These are phyloP conservation scores for Colletotrichum orbiculare DNA, from an alignment of 2,329 filamentous ascomycete species.

Conservation along the genomic window DNA sequence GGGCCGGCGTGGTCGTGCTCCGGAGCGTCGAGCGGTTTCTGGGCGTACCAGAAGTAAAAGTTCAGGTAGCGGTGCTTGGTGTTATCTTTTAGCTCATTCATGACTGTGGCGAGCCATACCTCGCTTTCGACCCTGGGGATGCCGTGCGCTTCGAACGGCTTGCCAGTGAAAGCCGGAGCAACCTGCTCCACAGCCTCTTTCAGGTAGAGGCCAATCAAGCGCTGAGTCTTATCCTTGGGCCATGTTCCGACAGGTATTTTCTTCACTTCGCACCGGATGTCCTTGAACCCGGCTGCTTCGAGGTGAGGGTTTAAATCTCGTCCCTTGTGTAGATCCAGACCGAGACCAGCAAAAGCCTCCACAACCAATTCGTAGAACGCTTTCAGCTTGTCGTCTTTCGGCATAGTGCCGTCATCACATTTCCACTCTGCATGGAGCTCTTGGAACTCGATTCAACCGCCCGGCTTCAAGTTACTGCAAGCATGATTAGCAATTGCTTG, in stretches of 20 bases:
- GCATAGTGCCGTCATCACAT: slow-evolving; percentile 59
- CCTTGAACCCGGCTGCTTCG: slow-evolving; percentile 55
- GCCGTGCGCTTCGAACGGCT: slow-evolving; percentile 53
- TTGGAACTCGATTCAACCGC: slow-evolving; percentile 65
- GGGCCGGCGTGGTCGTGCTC: background rate
- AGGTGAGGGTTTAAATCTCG: slow-evolving; percentile 49
- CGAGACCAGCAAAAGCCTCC: slow-evolving; percentile 43
- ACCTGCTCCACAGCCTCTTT: slow-evolving; percentile 54
- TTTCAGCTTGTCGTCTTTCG: slow-evolving; percentile 50
- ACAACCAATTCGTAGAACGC: slow-evolving; percentile 40
- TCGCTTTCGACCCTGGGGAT: slow-evolving; percentile 48
- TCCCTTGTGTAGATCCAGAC: slow-evolving; percentile 48
- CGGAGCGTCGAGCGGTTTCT: slow-evolving; percentile 47
- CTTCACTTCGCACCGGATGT: slow-evolving; percentile 54
- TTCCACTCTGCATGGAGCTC: slow-evolving; percentile 54
- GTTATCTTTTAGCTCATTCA: slow-evolving; percentile 48
- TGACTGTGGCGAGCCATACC: slow-evolving; percentile 46
- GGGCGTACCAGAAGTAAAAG: slow-evolving; percentile 55
- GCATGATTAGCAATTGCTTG: slow-evolving; percentile 25
- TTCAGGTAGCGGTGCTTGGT: slow-evolving; percentile 56
- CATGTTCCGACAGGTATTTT: slow-evolving; percentile 60
- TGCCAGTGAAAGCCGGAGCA: slow-evolving; percentile 54
- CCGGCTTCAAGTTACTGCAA: slow-evolving; percentile 53
- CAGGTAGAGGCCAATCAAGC: slow-evolving; percentile 57
- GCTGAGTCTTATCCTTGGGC: slow-evolving; percentile 52